Conservation (phyloP, 306 rosid genomes). For the Sesbania bispinosa region DNA sequence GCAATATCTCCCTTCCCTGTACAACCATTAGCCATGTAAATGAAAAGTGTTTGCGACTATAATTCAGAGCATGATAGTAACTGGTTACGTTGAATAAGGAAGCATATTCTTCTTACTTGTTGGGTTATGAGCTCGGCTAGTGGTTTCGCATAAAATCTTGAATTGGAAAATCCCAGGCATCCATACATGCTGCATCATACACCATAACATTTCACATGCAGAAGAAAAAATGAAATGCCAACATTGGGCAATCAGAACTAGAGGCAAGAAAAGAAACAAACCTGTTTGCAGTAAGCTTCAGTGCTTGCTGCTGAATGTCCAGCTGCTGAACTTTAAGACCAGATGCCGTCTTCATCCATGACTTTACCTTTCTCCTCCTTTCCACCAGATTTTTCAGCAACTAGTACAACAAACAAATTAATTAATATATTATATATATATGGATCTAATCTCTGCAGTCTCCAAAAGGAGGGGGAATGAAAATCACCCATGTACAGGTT, state of each 20-base stretch:
- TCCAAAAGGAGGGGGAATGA: too few species aligned
- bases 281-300: conserved; percentile 98
- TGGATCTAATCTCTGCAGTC: conserved; percentile 7
- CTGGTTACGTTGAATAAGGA: conserved; percentile 14
- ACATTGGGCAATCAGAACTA: conserved; percentile 1
- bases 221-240: conserved; percentile 9
- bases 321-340: conserved; percentile 86
- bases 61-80: not conserved
- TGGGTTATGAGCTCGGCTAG: conserved; percentile 91
- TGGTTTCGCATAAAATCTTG: conserved; percentile 96
- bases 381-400: conserved; percentile 80
- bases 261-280: conserved; percentile 22
- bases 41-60: conserved; percentile 5
- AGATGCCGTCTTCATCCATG: conserved; percentile 82
- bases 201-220: not conserved
- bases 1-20: conserved; percentile 96
- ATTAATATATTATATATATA: not conserved
- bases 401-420: conserved; percentile 36
- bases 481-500: not conserved
- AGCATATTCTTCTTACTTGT: conserved; percentile 54
- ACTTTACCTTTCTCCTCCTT: conserved; percentile 72
- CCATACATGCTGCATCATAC: conserved; percentile 90
- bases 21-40: conserved; percentile 32
- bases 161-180: conserved; percentile 92
- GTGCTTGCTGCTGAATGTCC: conserved; percentile 96